Percentiles rank a stretch among this genome's conserved stretches.
phyloP scores from a whole-genome alignment of 2,329 filamentous ascomycete species.

The Lachnellula occidentalis region DNA sequence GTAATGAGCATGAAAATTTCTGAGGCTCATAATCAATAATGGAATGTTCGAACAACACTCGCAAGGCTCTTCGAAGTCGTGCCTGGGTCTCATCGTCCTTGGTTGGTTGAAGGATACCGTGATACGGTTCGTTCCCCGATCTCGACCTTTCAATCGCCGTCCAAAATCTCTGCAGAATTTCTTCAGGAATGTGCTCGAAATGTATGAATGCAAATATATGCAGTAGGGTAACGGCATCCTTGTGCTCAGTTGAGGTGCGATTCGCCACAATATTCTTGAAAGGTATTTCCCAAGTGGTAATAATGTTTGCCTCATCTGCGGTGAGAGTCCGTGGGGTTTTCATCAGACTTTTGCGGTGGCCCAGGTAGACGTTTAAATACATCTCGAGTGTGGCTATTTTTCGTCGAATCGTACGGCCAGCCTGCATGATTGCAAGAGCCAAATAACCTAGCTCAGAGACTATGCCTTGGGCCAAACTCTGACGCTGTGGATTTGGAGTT shows the following conservation, averaged over 20 bases:
- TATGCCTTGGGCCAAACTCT: slow-evolving; percentile 6
- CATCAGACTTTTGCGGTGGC: not conserved
- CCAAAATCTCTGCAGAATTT: slow-evolving; percentile 12
- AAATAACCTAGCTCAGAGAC: slow-evolving; percentile 15
- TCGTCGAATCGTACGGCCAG: slow-evolving; percentile 7
- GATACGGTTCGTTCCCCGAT: too few species aligned
- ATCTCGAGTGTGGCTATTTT: not conserved
- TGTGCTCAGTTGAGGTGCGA: slow-evolving; percentile 9
- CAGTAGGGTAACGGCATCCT: slow-evolving; percentile 19
- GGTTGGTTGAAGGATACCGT: slow-evolving; percentile 12
- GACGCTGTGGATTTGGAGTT: not conserved
- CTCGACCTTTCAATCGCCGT: slow-evolving; percentile 5
- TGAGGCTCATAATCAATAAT: slow-evolving; percentile 15
- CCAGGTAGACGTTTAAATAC: not conserved
- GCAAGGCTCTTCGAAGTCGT: slow-evolving; percentile 17
- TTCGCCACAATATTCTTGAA: slow-evolving; percentile 3
- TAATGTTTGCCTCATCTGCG: slow-evolving; percentile 4
- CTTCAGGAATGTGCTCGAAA: slow-evolving; percentile 5
- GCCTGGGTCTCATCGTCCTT: slow-evolving; percentile 20
- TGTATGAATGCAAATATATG: slow-evolving; percentile 11
- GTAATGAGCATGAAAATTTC: slow-evolving; percentile 15
- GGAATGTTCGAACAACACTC: slow-evolving; percentile 21
- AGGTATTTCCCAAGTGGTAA: slow-evolving; percentile 11
- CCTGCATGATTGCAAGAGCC: slow-evolving; percentile 25
- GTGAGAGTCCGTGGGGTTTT: not conserved